A percentile compares a stretch with the other conserved stretches of the same genome.
phyloP scores from a whole-genome alignment of 306 rosid genomes.

The Prunus dulcis region DNA sequence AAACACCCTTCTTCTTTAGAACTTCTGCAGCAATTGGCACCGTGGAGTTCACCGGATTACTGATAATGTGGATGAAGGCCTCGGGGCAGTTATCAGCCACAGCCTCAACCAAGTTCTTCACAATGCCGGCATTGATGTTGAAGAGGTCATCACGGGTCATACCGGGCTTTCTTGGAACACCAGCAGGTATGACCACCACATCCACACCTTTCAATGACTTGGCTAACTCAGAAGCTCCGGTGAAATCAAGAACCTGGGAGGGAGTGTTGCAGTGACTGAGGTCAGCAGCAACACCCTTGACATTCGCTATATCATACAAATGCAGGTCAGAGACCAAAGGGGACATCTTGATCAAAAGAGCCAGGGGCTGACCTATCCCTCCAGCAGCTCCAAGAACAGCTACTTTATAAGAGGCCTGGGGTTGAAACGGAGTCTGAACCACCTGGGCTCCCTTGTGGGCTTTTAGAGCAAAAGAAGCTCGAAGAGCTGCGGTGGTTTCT shows the following conservation, averaged over 20 bases:
- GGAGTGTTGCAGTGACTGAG: conserved; percentile 98
- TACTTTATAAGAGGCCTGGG: conserved; percentile 82
- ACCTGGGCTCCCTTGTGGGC: conserved; percentile 47
- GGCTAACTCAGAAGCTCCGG: conserved; percentile 69
- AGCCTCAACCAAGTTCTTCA: conserved; percentile 73
- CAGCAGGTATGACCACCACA: conserved; percentile 95
- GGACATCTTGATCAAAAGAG: conserved; percentile 95
- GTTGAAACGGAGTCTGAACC: conserved; percentile 40
- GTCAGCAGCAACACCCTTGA: conserved; percentile 98
- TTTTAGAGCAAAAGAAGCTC: conserved; percentile 46
- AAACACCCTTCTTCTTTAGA: conserved; percentile 83
- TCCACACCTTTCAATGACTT: conserved; percentile 66
- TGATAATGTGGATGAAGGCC: conserved; percentile 85
- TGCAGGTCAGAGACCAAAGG: conserved; percentile 78
- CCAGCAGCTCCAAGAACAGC: conserved; percentile 97
- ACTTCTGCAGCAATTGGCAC: conserved; percentile 94
- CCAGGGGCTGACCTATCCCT: conserved; percentile 90
- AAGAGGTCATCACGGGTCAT: conserved; percentile 99
- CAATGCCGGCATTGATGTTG: conserved; percentile 93
- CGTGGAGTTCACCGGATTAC: conserved; percentile 94
- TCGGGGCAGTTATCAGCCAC: conserved; percentile 93
- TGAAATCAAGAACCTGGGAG: conserved; percentile 75
- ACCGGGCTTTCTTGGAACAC: conserved; percentile 96
- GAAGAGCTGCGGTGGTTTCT: conserved; percentile 48
- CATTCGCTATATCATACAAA: conserved; percentile 91